Evolutionary conservation across 179 eudicot genomes (phyloP).

Genomic region (Carnegiea gigantea): DNA sequence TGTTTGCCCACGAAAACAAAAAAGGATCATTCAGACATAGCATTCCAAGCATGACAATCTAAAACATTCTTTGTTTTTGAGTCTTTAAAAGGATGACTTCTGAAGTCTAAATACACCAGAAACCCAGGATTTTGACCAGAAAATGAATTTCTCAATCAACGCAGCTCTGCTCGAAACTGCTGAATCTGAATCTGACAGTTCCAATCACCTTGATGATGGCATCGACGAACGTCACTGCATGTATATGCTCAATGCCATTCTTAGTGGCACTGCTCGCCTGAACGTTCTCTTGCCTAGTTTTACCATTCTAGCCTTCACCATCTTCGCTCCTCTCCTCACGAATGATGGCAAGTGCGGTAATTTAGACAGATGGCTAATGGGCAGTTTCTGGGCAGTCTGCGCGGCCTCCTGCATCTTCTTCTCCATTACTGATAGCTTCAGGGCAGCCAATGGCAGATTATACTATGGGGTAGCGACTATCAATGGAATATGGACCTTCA

Average conservation of each 20-base stretch:
- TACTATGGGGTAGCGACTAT: constrained; percentile 63
- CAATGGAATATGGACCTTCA: constrained; percentile 59
- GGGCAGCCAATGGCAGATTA: constrained; percentile 48
- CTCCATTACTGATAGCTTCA: constrained; percentile 60
- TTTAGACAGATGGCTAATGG: constrained; percentile 54
- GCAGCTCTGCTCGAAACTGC: constrained; percentile 33
- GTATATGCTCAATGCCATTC: constrained; percentile 46
- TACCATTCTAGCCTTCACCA: constrained; percentile 62
- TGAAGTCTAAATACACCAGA: background rate
- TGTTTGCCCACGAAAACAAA: background rate
- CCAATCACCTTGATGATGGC: constrained; percentile 35
- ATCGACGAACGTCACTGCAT: constrained; percentile 47
- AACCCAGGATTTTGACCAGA: background rate
- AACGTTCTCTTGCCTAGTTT: constrained; percentile 58
- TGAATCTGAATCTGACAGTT: constrained; percentile 27
- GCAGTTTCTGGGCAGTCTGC: constrained; percentile 44
- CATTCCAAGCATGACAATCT: background rate
- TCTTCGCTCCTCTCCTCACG: constrained; percentile 64
- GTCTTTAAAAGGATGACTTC: background rate
- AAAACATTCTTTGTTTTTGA: background rate
- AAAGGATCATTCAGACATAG: constrained; percentile 5
- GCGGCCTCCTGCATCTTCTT: constrained; percentile 58
- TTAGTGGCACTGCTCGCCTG: constrained; percentile 68
- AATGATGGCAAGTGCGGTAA: constrained; percentile 56
- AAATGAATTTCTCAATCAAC: constrained; percentile 37